Percentiles rank a stretch among this genome's conserved stretches.
phyloP scores from a whole-genome alignment of 495 filamentous ascomycete genomes.

The Aspergillus conjunctus region DNA sequence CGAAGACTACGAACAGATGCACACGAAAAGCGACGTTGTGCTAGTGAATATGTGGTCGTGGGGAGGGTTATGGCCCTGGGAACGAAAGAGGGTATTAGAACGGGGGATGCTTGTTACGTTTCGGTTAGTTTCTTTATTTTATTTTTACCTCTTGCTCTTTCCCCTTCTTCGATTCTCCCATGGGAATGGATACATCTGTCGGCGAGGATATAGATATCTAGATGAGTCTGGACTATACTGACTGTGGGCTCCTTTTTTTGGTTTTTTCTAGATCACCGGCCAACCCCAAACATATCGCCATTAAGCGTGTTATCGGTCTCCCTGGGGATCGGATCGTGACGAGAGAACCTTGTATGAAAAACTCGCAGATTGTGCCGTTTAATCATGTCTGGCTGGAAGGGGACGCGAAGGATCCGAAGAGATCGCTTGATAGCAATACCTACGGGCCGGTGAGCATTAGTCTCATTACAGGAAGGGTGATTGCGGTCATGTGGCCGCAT shows the following conservation, averaged over 20 bases:
- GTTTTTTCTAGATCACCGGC: conserved; percentile 60
- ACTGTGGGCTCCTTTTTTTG: not conserved
- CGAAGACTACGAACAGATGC: conserved; percentile 58
- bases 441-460: conserved; percentile 68
- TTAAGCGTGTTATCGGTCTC: conserved; percentile 72
- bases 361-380: conserved; percentile 59
- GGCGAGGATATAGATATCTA: too few species aligned
- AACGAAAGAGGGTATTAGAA: conserved; percentile 40
- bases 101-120: conserved; percentile 60
- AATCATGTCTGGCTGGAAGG: conserved; percentile 84
- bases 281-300: conserved; percentile 57
- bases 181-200: too few species aligned
- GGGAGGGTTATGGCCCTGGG: conserved; percentile 42
- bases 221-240: not conserved
- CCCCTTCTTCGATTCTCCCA: not conserved
- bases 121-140: conserved; percentile 37
- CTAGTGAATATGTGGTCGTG: conserved; percentile 51
- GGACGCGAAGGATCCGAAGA: conserved; percentile 56
- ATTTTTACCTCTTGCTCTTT: conserved; percentile 3
- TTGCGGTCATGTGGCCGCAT: conserved; percentile 63
- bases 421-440: conserved; percentile 70
- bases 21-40: conserved; percentile 54
- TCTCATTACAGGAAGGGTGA: conserved; percentile 64
- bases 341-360: conserved; percentile 59
- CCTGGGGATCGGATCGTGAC: conserved; percentile 69